Base-by-base conservation (phyloP, 139 green algal species). In the Microglena sp. region DNA sequence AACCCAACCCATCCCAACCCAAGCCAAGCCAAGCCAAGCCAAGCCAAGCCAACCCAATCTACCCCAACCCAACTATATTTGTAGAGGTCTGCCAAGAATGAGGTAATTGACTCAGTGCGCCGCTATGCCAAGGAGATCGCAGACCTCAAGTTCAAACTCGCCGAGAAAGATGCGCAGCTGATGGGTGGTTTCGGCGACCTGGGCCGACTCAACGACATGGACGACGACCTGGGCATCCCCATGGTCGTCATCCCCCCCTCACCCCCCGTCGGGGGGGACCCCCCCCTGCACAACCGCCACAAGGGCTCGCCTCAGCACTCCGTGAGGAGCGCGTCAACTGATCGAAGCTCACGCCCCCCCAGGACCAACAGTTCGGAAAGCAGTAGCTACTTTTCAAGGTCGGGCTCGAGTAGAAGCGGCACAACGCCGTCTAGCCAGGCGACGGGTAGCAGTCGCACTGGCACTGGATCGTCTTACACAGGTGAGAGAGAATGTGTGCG, bases 151-250 rank as follows among this genome's bases (percentile, higher is more conserved):
- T 22, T 60, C 18, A 60, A 60, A 28, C 56, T 63, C 26, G 56
- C 56, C 26, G 29, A 46, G 28, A 62, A 55, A 33, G 82, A 89
- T 65, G 82, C 82, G 2, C 74, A 82, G 72, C 72, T 89, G 30
- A 75, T 85, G 72, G 82, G 82, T 27, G 82, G 82, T 28, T 89
- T 89, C 60, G 81, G 81, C 22, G 53, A 46, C 44, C 44, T 71
- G 43, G 60, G 67, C 27, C 26, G 27, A 32, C 55, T 75, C 34
- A 24, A 35, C 4, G 30, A 64, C 30, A 45, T 64, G 4, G 58
- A 64, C 21, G 58, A 64, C 27, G 58, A 64, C 58, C 58, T 64
- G 5, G 58, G 58, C 58, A 64, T 64, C 33, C 58, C 58, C 3
- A 27, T 64, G 58, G 33, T 64, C 58, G 50, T 60, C n/a, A 60